phyloP scores from a whole-genome alignment of 345 rosid genomes.

The Eucalyptus decipiens region DNA sequence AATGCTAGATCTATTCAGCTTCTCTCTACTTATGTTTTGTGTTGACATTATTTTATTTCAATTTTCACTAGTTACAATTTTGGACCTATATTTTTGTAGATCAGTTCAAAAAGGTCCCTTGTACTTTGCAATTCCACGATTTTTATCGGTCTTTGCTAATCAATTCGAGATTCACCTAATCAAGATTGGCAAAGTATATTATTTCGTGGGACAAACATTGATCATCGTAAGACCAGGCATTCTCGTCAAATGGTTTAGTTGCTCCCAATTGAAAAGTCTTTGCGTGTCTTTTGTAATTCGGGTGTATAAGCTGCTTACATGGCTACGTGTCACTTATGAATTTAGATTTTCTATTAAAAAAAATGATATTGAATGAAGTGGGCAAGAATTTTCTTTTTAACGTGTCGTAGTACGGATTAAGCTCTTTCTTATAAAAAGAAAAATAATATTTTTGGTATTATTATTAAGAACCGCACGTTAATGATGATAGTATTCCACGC shows the following conservation, averaged over 20 bases:
- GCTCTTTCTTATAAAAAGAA: not conserved
- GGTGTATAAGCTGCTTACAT: not conserved
- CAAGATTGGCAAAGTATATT: not conserved
- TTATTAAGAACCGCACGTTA: not conserved
- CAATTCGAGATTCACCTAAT: not conserved
- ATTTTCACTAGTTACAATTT: not conserved
- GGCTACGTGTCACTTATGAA: not conserved
- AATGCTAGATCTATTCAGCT: not conserved
- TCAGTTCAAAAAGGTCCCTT: not conserved
- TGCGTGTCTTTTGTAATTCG: not conserved
- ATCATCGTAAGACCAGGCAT: not conserved
- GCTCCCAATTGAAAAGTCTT: not conserved
- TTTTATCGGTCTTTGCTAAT: not conserved
- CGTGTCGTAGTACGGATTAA: fast-evolving
- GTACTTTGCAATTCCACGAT: not conserved
- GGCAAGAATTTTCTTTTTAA: not conserved
- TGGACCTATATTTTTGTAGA: not conserved
- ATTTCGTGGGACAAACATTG: not conserved
- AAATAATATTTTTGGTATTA: not conserved
- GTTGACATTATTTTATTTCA: not conserved
- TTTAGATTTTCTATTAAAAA: not conserved
- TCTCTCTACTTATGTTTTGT: not conserved
- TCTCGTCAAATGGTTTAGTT: not conserved
- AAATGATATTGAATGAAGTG: not conserved
- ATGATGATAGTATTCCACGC: not conserved